Evolutionary conservation across 2,329 filamentous ascomycete genomes (phyloP).

Genomic region (Apiospora phragmitis): DNA sequence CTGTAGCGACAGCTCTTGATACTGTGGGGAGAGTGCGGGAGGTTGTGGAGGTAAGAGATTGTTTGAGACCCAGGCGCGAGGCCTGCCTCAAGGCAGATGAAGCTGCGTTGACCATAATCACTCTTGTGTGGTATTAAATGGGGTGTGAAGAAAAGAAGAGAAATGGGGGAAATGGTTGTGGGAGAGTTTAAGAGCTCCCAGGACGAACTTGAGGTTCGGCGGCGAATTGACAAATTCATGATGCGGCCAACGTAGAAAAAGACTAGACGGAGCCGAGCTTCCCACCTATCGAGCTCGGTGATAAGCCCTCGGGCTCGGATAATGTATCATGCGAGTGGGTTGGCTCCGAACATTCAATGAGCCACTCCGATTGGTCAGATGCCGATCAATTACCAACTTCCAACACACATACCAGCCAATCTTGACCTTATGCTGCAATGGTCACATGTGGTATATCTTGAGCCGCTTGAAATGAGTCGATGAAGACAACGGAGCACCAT

Average conservation of each 20-base stretch:
- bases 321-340: not conserved
- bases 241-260: conserved; percentile 8
- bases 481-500: too few relatives aligned
- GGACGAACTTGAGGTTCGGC: conserved; percentile 1
- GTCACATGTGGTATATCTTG: too few relatives aligned
- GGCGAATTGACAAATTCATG: conserved; percentile 5
- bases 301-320: conserved; percentile 1
- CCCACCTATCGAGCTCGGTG: conserved; percentile 5
- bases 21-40: conserved; percentile 34
- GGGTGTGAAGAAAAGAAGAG: not conserved
- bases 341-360: not conserved
- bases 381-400: not conserved
- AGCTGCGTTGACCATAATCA: conserved; percentile 56
- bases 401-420: too few relatives aligned
- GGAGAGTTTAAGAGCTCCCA: not conserved
- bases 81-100: conserved; percentile 75
- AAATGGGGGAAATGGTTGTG: not conserved
- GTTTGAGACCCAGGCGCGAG: conserved; percentile 55
- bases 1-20: conserved; percentile 31
- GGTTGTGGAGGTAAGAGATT: conserved; percentile 37
- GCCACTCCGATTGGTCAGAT: not conserved
- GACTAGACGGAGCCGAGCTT: conserved; percentile 5
- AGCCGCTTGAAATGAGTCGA: too few relatives aligned
- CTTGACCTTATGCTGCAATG: not conserved
- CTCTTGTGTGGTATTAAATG: not conserved